Percentiles rank a stretch among this genome's conserved stretches.
phyloP scores from a whole-genome alignment of 2,329 filamentous ascomycete species.

The Amylocarpus encephaloides region DNA sequence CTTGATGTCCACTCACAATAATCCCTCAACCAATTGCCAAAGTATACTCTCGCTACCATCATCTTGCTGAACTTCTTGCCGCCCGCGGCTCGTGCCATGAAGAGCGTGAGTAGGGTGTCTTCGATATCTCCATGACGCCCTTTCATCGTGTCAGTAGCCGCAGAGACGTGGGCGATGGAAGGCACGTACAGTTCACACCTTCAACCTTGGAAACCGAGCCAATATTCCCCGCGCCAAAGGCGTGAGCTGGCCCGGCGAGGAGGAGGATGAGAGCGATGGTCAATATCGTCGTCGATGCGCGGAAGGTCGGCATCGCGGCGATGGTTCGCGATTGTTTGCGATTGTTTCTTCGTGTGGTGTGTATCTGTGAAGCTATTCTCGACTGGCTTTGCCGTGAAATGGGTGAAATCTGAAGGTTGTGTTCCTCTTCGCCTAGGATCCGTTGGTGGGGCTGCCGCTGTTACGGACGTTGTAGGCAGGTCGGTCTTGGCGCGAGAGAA shows the following conservation, averaged over 20 bases:
- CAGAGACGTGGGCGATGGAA: not conserved
- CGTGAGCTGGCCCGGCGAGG: slow-evolving; percentile 61
- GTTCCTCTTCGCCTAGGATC: not conserved
- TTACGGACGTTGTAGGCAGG: too few relatives aligned
- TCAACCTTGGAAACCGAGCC: slow-evolving; percentile 73
- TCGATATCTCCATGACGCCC: slow-evolving; percentile 90
- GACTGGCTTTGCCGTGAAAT: slow-evolving; percentile 4
- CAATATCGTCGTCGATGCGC: slow-evolving; percentile 24
- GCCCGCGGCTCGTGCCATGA: slow-evolving; percentile 53
- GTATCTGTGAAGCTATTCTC: slow-evolving; percentile 1
- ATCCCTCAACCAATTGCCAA: slow-evolving; percentile 91
- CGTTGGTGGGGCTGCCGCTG: not conserved
- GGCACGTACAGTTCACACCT: slow-evolving; percentile 68
- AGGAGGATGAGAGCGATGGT: slow-evolving; percentile 54
- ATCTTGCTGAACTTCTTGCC: slow-evolving; percentile 85
- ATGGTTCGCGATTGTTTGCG: slow-evolving; percentile 6
- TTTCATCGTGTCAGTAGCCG: slow-evolving; percentile 29
- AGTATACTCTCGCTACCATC: slow-evolving; percentile 84
- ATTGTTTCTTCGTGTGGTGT: not conserved
- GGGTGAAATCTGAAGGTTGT: not conserved
- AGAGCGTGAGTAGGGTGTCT: slow-evolving; percentile 72
- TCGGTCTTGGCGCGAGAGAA: too few relatives aligned
- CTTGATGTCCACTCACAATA: slow-evolving; percentile 47
- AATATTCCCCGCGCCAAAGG: slow-evolving; percentile 87
- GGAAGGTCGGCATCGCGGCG: slow-evolving; percentile 26